A percentile compares a stretch with the other conserved stretches of the same genome.
Evolutionary conservation across 345 rosid species (phyloP).

Genomic region (Camelina sativa): DNA sequence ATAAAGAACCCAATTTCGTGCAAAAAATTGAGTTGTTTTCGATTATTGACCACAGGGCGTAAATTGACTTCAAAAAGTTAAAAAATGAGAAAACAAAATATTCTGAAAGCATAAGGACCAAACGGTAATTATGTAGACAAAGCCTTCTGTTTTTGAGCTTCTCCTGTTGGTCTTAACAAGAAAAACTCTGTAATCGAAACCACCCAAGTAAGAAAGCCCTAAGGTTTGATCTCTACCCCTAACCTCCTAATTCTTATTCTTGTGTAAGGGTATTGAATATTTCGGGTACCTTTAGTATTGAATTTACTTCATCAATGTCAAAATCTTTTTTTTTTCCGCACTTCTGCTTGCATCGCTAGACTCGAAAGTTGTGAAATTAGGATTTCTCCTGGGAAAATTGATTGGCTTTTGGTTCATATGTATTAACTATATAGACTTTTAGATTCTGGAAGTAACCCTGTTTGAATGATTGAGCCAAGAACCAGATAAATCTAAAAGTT

Average conservation of each 20-base stretch:
- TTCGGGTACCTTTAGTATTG: not conserved
- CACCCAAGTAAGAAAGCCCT: slow-evolving; percentile 10
- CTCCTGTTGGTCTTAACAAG: not conserved
- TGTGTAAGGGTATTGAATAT: not conserved
- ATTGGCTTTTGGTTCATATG: slow-evolving; percentile 4
- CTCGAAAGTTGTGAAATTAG: slow-evolving; percentile 13
- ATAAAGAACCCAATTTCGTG: not conserved
- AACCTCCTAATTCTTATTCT: slow-evolving; percentile 3
- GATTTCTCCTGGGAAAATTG: not conserved
- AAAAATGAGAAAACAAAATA: not conserved
- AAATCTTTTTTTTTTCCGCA: not conserved
- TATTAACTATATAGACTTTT: not conserved
- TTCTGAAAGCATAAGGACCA: not conserved
- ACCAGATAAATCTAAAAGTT: too few species aligned
- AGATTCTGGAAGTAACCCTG: not conserved
- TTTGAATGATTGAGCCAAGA: slow-evolving; percentile 11
- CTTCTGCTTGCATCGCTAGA: slow-evolving; percentile 12
- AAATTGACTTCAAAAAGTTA: not conserved
- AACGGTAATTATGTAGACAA: not conserved
- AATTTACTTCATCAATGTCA: not conserved
- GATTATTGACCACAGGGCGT: not conserved
- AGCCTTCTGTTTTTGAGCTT: slow-evolving; percentile 1
- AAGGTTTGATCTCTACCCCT: slow-evolving; percentile 23
- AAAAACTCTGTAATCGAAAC: slow-evolving; percentile 1
- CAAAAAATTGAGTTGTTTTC: not conserved